Evolutionary conservation across 768 basidiomycete genomes (phyloP), one percentile per base, ranked within the genome.

Genomic region (Pleurotus sapidus): DNA sequence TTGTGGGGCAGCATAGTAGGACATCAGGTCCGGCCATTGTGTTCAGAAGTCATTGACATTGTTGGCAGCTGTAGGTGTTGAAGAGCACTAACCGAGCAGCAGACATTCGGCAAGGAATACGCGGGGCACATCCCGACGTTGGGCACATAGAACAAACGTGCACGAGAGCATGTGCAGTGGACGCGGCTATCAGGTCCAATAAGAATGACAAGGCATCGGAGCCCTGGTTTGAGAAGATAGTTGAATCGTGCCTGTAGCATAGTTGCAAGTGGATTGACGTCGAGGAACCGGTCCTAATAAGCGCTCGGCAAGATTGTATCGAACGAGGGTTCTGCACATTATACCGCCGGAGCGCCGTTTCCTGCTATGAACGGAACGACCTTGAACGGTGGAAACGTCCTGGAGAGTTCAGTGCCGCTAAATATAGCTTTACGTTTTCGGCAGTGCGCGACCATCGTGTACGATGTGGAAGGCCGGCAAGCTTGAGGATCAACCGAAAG

Each of bases 401-500:
- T 14, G 9, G 38, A 15, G 39, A 54, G 39, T 5, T 42, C n/a
- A 27, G 23, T 34, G 49, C 20, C n/a, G 14, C 25, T 51, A 34
- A 34, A 51, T n/a, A 34, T 51, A 38, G 17, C 2, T 14, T 6
- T 12, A 12, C 24, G 15, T 37, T 15, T 39, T 11, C 30, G 9
- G 30, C 2, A 11, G 24, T 54, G 51, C 51, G 51, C 39, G 51
- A 39, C 51, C 51, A 25, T 54, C 51, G 51, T 40, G 15, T 20
- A 18, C 51, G 51, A 54, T 11, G 30, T 34, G 30, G 30, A 34
- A 3, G 24, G 24, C 15, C 34, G 42, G 23, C 20, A 34, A 30
- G 15, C n/a, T 6, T 45, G 37, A 50, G 18, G 7, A 4, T 11
- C 20, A 20, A 39, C 51, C 39, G 51, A 42, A 23, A 40, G 38